Base-by-base conservation (phyloP, 306 rosid species). In the Dicorynia guianensis region DNA sequence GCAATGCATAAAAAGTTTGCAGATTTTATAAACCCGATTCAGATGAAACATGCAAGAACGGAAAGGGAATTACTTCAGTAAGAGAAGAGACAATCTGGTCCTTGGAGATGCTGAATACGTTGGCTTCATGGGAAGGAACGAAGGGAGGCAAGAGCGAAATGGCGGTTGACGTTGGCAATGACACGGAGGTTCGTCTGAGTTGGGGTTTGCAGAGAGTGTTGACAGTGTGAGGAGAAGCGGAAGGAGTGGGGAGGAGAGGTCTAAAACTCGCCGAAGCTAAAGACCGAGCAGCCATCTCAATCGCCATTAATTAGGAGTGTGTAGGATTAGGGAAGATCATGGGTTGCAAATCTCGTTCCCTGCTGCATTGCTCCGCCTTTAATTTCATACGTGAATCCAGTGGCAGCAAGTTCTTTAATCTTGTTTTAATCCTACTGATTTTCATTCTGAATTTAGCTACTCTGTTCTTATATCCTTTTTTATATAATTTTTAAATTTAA, bases 21-120 rank as follows among this genome's bases (percentile, higher is more conserved):
- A 25, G 2, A 25, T 25, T 25, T 25, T 25, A 25, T 25, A 25
- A 25, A 25, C 2, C 30, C 30, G 30, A 25, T 13, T 39, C 6
- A 33, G 14, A 34, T 11, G 17, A 44, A 5, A 1, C 3, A 15
- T 4, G 17, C 55, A 18, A 64, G 12, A 19, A 13, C 7, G 6
- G 6, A 33, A 20, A 6, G 40, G 53, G 44, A 46, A 25, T 76
- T 82, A 90, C 98, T 63, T 90, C 83, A 47, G 89, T 91, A 46
- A 94, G 76, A 17, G 98, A 90, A 67, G 97, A 91, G 70, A 88
- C 83, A 25, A 94, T 88, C 66, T 90, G 96, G 55, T 94, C 98
- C 77, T 91, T 91, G 65, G 91, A 36, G 81, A 91, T 77, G 78
- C 17, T 73, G 66, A 87, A 73, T 72, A 97, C 93, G 82, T 78